phyloP scores from a whole-genome alignment of 2,329 filamentous ascomycete genomes.

The Fusarium euwallaceae region DNA sequence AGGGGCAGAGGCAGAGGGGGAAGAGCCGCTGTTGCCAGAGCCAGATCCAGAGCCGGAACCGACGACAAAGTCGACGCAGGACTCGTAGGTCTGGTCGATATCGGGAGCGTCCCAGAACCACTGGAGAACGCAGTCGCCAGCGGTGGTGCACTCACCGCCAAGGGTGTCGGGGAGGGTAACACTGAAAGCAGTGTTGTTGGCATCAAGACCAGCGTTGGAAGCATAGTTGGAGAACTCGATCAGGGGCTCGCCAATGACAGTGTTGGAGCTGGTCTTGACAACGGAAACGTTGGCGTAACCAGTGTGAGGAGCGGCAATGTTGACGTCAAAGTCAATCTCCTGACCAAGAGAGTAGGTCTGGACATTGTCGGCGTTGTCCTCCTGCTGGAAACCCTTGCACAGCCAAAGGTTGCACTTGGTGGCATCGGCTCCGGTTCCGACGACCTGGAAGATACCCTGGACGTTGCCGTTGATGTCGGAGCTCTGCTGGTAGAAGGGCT shows the following conservation, averaged over 20 bases:
- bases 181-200: conserved; percentile 64
- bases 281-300: conserved; percentile 69
- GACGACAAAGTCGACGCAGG: conserved; percentile 69
- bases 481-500: conserved; percentile 51
- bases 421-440: conserved; percentile 41
- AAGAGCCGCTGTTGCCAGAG: conserved; percentile 13
- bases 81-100: conserved; percentile 72
- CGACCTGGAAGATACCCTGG: conserved; percentile 52
- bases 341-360: conserved; percentile 60
- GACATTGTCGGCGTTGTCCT: conserved; percentile 58
- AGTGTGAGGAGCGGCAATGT: conserved; percentile 60
- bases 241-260: conserved; percentile 64
- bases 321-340: conserved; percentile 56
- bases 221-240: conserved; percentile 70
- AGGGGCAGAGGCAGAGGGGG: conserved; percentile 12
- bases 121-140: conserved; percentile 67
- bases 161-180: conserved; percentile 67
- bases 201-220: conserved; percentile 54
- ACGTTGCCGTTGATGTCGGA: conserved; percentile 56
- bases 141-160: conserved; percentile 59
- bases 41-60: conserved; percentile 12
- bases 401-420: conserved; percentile 57
- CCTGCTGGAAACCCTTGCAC: conserved; percentile 62
- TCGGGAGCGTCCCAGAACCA: conserved; percentile 72
- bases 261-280: conserved; percentile 65